Conservation (phyloP, 2,329 filamentous ascomycete species). For the Colletotrichum gigasporum region DNA sequence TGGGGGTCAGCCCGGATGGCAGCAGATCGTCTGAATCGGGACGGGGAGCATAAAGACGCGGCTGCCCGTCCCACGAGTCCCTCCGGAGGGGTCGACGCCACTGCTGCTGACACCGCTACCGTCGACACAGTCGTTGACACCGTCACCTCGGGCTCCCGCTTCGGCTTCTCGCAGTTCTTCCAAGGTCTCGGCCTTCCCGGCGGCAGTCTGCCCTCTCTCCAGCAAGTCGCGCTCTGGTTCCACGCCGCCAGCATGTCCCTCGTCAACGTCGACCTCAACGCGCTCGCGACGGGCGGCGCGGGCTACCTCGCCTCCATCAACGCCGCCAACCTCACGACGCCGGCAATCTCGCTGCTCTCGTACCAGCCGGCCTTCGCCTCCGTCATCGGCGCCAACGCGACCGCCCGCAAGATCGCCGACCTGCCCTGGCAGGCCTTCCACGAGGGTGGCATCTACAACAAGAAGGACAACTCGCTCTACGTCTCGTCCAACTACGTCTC, state of each 20-base stretch:
- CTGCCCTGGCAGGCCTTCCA: conserved; percentile 31
- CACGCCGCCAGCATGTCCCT: conserved; percentile 23
- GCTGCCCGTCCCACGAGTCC: conserved; percentile 31
- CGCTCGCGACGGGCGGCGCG: conserved; percentile 28
- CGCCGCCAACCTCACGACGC: conserved; percentile 16
- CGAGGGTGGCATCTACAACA: conserved; percentile 33
- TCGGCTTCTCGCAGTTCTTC: conserved; percentile 26
- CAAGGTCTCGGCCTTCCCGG: conserved; percentile 4
- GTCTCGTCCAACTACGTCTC: conserved; percentile 30
- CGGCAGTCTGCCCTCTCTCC: neutral
- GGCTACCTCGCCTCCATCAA: conserved; percentile 29
- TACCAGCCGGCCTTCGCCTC: conserved; percentile 24
- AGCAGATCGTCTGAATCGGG: neutral
- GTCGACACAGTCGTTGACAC: no score
- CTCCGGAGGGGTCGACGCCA: conserved; percentile 43
- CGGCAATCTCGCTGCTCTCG: conserved; percentile 25
- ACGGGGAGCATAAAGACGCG: conserved; percentile 22
- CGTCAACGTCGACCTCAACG: conserved; percentile 24
- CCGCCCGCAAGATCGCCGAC: conserved; percentile 28
- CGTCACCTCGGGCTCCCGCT: conserved; percentile 18
- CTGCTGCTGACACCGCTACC: conserved; percentile 35
- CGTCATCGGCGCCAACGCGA: conserved; percentile 24
- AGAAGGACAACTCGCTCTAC: conserved; percentile 30
- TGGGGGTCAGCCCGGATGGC: conserved; percentile 4
- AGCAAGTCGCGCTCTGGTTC: conserved; percentile 14